Evolutionary conservation across 2,329 filamentous ascomycete species (phyloP), one percentile per base, ranked within the genome.

Genomic region (Botrytis fabae): DNA sequence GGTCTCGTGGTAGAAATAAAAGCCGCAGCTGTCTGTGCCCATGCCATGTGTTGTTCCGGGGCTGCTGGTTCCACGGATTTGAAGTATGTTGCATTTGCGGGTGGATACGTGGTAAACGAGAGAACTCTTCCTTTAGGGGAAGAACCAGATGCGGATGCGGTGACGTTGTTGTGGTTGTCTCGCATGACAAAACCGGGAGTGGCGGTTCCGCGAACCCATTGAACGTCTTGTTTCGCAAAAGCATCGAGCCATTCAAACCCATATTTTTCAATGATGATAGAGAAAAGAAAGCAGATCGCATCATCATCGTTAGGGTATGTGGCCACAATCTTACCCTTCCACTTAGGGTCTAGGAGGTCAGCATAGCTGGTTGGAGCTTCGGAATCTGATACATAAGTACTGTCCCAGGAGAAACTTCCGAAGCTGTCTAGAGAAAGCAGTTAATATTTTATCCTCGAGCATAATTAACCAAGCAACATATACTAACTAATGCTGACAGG

Each of bases 341-440:
- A 68, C 32, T 68, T 57, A 3, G 64, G 35, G 16, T 68, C 48
- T 22, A 68, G 48, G 14, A 68, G 64, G 35, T 68, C 64, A 12
- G 35, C 35, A 20, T 68, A 68, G 35, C 14, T 68, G 25, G 48
- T 68, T 57, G 64, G 64, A 22, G 8, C 64, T 9, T 68, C 64
- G 25, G 59, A 81, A 35, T 3, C 32, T 42, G 48, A 57, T 6
- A 68, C 46, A 25, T 22, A 18, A 22, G 25, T 28, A 6, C 35
- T 42, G 40, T 68, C 64, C 25, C 54, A 68, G 25, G 40, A 2
- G 4, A 68, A 68, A n/a, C 1, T 9, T 8, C 64, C 64, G 18
- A 68, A 57, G 64, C 25, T 68, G 10, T 1, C 64, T 68, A 18
- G 22, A 18, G n/a, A 5, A 12, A 54, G 18, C 5, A 5, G 16